Evolutionary conservation across 805 yeast genomes (phyloP).

Genomic region (Metschnikowia continentalis): DNA sequence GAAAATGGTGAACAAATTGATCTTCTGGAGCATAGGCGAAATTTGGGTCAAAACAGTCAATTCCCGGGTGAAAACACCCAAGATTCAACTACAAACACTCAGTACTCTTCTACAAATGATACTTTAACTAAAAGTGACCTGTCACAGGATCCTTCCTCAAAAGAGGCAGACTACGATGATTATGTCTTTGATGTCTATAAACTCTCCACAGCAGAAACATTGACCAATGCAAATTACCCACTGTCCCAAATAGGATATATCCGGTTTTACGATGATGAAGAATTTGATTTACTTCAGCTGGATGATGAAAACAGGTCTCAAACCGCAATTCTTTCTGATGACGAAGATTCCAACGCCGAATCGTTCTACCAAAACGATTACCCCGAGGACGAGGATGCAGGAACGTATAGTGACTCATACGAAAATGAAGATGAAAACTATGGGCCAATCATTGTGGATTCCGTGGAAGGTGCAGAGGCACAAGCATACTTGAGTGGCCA

Average conservation of each 20-base stretch:
- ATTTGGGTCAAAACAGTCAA: background rate
- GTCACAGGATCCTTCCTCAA: too few species aligned
- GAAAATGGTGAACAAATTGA: too few species aligned
- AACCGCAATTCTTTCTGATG: conserved; percentile 46
- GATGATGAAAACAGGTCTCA: conserved; percentile 36
- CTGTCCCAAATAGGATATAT: conserved; percentile 50
- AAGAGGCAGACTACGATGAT: conserved; percentile 32
- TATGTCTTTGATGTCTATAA: conserved; percentile 88
- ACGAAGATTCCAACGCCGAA: conserved; percentile 88
- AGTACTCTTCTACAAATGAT: too few species aligned
- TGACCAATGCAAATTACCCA: conserved; percentile 46
- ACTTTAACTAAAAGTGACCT: too few species aligned
- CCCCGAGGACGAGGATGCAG: conserved; percentile 87
- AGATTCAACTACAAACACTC: too few species aligned
- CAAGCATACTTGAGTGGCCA: conserved; percentile 17
- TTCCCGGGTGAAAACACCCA: background rate
- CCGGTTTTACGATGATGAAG: conserved; percentile 53
- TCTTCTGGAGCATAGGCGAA: background rate
- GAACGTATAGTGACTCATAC: conserved; percentile 16
- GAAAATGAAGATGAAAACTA: conserved; percentile 14
- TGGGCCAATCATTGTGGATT: conserved; percentile 13
- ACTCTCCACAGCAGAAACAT: conserved; percentile 25
- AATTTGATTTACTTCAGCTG: conserved; percentile 33
- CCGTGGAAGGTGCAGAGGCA: conserved; percentile 13
- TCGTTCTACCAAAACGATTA: conserved; percentile 89